Conservation (phyloP, 768 basidiomycete species). For the Tulasnella sp. region DNA sequence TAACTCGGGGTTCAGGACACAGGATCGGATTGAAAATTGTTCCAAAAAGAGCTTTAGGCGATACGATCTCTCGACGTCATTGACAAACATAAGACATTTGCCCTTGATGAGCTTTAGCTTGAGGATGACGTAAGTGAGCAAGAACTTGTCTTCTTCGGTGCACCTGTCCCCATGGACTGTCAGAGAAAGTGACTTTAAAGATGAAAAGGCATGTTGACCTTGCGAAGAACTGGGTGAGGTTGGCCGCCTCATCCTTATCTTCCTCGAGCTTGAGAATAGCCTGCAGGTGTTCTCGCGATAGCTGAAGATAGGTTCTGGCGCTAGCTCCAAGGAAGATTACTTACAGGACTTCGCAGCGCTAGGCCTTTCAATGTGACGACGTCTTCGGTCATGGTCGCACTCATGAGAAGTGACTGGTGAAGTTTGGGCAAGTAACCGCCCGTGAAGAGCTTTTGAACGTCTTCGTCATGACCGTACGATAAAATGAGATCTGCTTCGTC, state of each 20-base stretch:
- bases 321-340: conserved; percentile 27
- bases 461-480: conserved; percentile 93
- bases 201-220: conserved; percentile 37
- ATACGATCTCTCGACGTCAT: conserved; percentile 90
- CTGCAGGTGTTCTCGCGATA: conserved; percentile 34
- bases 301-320: neutral
- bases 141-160: conserved; percentile 94
- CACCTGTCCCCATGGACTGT: conserved; percentile 43
- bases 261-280: conserved; percentile 83
- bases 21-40: conserved; percentile 92
- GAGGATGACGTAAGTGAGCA: conserved; percentile 90
- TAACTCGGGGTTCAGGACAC: conserved; percentile 91
- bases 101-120: conserved; percentile 94
- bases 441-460: conserved; percentile 58
- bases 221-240: conserved; percentile 80
- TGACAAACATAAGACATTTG: conserved; percentile 94
- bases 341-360: conserved; percentile 75
- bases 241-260: conserved; percentile 69
- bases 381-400: conserved; percentile 94
- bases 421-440: conserved; percentile 69
- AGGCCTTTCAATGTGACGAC: conserved; percentile 87
- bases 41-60: conserved; percentile 96
- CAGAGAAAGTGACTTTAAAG: neutral
- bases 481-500: conserved; percentile 97
- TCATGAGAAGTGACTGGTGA: conserved; percentile 92